Percentiles rank a stretch among this genome's conserved stretches.
These are phyloP conservation scores for Teratosphaeria zuluensis DNA, from an alignment of 2,329 filamentous ascomycete species.

Conservation along the genomic window DNA sequence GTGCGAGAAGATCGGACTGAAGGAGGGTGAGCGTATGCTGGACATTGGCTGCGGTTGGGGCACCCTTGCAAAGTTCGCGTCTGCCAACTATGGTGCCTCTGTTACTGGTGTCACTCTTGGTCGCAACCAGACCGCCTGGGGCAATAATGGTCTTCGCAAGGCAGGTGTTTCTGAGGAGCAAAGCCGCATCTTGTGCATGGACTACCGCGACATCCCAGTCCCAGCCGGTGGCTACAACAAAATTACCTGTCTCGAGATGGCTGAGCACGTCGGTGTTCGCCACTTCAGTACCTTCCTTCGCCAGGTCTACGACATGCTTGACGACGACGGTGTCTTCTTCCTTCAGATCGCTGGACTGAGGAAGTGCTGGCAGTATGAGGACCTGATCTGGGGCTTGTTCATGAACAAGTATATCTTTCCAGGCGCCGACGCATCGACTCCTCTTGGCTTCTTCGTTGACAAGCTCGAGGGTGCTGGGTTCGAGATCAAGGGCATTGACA, in stretches of 20 bases:
- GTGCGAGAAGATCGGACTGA: conserved; percentile 85
- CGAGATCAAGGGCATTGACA: conserved; percentile 87
- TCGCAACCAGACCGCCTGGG: conserved; percentile 94
- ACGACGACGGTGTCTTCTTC: conserved; percentile 93
- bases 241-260: conserved; percentile 97
- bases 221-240: conserved; percentile 68
- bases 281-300: conserved; percentile 72
- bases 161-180: conserved; percentile 77
- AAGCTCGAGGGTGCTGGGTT: conserved; percentile 78
- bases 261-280: conserved; percentile 92
- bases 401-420: conserved; percentile 99
- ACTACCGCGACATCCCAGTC: conserved; percentile 88
- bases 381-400: conserved; percentile 95
- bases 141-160: conserved; percentile 78
- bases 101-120: conserved; percentile 88
- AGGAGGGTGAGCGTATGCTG: conserved; percentile 72
- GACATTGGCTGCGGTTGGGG: conserved; percentile 99
- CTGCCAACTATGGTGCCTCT: conserved; percentile 77
- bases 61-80: conserved; percentile 87
- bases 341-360: conserved; percentile 90
- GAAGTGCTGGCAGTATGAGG: conserved; percentile 95
- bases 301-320: conserved; percentile 90
- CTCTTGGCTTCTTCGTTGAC: conserved; percentile 77
- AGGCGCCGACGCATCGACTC: conserved; percentile 89
- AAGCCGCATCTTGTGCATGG: conserved; percentile 87